These are phyloP conservation scores for Diaporthe amygdali DNA, from an alignment of 2,329 filamentous ascomycete genomes.

Conservation along the genomic window DNA sequence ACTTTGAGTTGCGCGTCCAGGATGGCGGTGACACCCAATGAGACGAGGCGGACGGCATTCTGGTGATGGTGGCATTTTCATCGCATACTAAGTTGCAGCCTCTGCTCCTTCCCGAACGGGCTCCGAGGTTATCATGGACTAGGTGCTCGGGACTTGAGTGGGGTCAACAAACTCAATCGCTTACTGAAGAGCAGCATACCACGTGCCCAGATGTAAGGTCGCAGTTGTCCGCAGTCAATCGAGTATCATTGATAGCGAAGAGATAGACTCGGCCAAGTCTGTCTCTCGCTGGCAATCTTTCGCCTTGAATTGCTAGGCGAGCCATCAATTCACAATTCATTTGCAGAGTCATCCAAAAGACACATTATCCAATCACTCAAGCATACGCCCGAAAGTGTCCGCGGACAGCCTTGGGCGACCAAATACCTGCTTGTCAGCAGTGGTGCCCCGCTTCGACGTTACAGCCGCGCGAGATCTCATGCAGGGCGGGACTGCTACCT, in stretches of 20 bases:
- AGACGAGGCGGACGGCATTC: background rate
- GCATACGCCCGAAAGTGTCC: background rate
- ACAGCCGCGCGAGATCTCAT: background rate
- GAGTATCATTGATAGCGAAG: background rate
- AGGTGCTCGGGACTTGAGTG: background rate
- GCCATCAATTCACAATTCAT: too few species aligned
- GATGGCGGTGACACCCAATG: background rate
- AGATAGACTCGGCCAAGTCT: background rate
- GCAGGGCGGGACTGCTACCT: background rate
- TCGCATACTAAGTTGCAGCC: background rate
- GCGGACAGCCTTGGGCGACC: background rate
- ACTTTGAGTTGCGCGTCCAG: background rate
- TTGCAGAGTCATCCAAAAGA: background rate
- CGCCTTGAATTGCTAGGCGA: background rate
- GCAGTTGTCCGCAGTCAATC: background rate
- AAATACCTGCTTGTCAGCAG: background rate
- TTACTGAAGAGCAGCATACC: background rate
- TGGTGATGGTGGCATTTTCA: background rate
- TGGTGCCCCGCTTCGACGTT: constrained; percentile 8
- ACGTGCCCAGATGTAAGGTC: constrained; percentile 3
- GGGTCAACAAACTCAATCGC: background rate
- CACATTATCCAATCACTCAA: background rate
- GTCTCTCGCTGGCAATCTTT: background rate
- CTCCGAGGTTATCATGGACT: background rate
- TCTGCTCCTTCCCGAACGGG: background rate